Conservation (phyloP, 2,329 filamentous ascomycete species). For the Monosporascus sp. region DNA sequence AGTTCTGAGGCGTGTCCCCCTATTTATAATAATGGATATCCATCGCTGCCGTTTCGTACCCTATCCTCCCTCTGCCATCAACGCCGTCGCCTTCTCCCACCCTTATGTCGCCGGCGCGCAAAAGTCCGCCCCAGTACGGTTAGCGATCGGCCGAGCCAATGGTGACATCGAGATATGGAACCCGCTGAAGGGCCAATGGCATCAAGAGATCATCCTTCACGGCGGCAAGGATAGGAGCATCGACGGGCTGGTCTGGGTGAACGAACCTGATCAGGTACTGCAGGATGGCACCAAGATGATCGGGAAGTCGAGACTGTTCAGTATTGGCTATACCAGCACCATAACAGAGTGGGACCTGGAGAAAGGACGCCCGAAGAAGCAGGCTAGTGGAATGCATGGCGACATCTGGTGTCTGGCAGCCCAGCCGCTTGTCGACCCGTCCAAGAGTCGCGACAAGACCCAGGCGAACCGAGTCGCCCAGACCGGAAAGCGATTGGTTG, state of each 20-base stretch:
- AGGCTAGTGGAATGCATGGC: conserved; percentile 87
- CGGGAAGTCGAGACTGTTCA: conserved; percentile 83
- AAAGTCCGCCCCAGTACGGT: conserved; percentile 59
- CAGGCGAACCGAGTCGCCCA: conserved; percentile 25
- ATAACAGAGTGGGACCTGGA: conserved; percentile 94
- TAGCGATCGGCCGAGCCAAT: conserved; percentile 88
- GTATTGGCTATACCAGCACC: conserved; percentile 87
- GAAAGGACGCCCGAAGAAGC: conserved; percentile 69
- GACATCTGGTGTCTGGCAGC: conserved; percentile 96
- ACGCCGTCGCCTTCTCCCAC: conserved; percentile 90
- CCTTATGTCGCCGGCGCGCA: conserved; percentile 45
- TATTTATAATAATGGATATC: conserved; percentile 67
- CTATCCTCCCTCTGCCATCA: conserved; percentile 87
- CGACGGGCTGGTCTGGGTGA: conserved; percentile 88
- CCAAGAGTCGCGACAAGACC: conserved; percentile 17
- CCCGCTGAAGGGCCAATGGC: conserved; percentile 74
- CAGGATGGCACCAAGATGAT: conserved; percentile 56
- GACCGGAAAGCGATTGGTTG: conserved; percentile 61
- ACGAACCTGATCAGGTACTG: conserved; percentile 70
- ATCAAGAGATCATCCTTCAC: conserved; percentile 80
- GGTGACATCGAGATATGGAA: conserved; percentile 99
- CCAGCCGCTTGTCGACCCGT: conserved; percentile 53
- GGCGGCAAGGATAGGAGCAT: conserved; percentile 83
- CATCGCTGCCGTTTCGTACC: conserved; percentile 96
- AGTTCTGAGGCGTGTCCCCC: too few relatives aligned